phyloP scores from a whole-genome alignment of 192 early-diverging fungal species.

The Coemansia sp. region DNA sequence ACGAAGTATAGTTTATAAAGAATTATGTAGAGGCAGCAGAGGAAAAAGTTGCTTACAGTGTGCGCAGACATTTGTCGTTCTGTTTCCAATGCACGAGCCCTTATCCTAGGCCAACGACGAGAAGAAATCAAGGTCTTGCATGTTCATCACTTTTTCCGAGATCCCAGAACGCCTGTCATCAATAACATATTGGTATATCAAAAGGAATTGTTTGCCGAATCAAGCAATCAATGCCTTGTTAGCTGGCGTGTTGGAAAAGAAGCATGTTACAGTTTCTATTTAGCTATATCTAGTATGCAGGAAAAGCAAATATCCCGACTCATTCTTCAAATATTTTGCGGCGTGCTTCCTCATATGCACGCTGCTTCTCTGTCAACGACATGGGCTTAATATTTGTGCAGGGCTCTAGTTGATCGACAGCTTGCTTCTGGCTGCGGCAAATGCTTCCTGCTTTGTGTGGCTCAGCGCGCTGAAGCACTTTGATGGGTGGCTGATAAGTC shows the following conservation, averaged over 20 bases:
- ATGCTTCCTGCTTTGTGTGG: not conserved
- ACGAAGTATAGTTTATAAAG: not conserved
- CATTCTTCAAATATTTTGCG: constrained; percentile 8
- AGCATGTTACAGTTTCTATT: not conserved
- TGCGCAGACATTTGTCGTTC: not conserved
- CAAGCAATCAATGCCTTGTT: not conserved
- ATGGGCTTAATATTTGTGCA: not conserved
- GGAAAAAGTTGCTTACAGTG: not conserved
- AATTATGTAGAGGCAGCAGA: not conserved
- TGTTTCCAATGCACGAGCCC: not conserved
- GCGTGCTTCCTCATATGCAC: constrained; percentile 14
- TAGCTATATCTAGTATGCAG: not conserved
- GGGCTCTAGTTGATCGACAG: not conserved
- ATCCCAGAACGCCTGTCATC: not conserved
- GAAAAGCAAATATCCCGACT: not conserved
- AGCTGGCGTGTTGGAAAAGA: not conserved
- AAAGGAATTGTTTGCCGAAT: not conserved
- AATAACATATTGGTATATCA: not conserved
- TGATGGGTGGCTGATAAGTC: not conserved
- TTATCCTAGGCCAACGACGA: not conserved
- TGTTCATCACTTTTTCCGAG: not conserved
- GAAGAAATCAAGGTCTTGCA: constrained; percentile 4
- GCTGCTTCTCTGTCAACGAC: constrained; percentile 17
- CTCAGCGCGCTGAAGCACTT: not conserved
- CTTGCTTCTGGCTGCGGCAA: constrained; percentile 1